These are phyloP conservation scores for Lactifluus volemus DNA, from an alignment of 768 basidiomycete species.

Conservation along the genomic window DNA sequence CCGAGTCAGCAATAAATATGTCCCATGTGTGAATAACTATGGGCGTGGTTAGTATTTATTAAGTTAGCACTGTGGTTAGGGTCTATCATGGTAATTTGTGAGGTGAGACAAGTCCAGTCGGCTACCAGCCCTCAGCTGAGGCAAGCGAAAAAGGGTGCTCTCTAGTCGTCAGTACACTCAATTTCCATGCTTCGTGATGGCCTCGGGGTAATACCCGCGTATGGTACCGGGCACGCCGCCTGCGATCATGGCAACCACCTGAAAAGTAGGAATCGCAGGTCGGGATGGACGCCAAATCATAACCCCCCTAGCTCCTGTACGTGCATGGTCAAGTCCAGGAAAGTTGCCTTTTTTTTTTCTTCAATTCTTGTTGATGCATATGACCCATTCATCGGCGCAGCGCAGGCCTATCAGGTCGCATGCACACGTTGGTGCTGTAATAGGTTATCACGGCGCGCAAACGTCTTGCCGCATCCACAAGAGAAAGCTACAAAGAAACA, in stretches of 20 bases:
- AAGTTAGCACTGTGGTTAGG: not conserved
- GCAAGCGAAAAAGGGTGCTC: not conserved
- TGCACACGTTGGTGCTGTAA: slow-evolving; percentile 68
- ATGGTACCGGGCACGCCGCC: not conserved
- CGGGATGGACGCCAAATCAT: not conserved
- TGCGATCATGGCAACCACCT: not conserved
- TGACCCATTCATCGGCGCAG: not conserved
- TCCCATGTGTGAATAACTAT: not conserved
- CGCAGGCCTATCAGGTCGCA: not conserved
- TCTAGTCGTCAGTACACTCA: not conserved
- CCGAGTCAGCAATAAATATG: not conserved
- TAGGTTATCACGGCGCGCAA: slow-evolving; percentile 70
- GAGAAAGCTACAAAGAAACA: slow-evolving; percentile 35
- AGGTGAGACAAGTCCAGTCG: not conserved
- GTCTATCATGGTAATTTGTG: not conserved
- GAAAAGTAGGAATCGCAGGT: not conserved
- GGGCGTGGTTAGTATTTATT: not conserved
- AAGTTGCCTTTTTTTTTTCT: not conserved
- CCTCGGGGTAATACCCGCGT: not conserved
- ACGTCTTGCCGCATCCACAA: slow-evolving; percentile 63
- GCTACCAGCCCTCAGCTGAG: not conserved
- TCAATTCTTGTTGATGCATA: not conserved
- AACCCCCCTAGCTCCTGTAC: not conserved
- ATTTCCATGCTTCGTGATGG: too few species aligned
- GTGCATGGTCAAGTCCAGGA: not conserved